A percentile compares a stretch with the other conserved stretches of the same genome.
These are phyloP conservation scores for Metschnikowia arizonensis DNA, from an alignment of 805 yeast species.

Conservation along the genomic window DNA sequence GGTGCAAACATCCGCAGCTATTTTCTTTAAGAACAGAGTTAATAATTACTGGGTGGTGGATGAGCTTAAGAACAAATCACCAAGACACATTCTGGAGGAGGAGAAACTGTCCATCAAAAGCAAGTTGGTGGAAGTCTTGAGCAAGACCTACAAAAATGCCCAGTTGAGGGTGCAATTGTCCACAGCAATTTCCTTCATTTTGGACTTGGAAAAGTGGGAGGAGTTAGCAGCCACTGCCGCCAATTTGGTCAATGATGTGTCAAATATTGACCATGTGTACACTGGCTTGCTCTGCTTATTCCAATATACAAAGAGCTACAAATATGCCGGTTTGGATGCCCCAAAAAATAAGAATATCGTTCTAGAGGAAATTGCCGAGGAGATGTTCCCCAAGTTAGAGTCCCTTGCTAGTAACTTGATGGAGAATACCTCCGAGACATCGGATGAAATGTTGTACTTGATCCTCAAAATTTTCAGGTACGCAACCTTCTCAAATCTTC, in stretches of 20 bases:
- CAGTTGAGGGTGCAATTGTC: constrained; percentile 53
- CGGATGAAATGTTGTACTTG: constrained; percentile 33
- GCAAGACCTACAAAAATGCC: constrained; percentile 30
- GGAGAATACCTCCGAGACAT: constrained; percentile 19
- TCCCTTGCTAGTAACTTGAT: constrained; percentile 27
- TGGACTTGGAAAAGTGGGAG: constrained; percentile 46
- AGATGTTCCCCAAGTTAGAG: constrained; percentile 37
- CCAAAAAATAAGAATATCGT: constrained; percentile 32
- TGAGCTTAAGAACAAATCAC: constrained; percentile 26
- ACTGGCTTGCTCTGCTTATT: constrained; percentile 39
- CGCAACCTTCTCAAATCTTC: constrained; percentile 35
- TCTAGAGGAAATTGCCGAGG: constrained; percentile 34
- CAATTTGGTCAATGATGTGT: constrained; percentile 24
- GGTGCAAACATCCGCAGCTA: constrained; percentile 40
- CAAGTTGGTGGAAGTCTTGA: constrained; percentile 33
- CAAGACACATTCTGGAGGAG: constrained; percentile 24
- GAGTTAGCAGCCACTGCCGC: constrained; percentile 22
- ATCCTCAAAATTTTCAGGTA: constrained; percentile 40
- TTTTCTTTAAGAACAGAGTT: constrained; percentile 42
- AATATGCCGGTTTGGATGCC: constrained; percentile 46
- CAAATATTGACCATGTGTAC: constrained; percentile 35
- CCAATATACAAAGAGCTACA: constrained; percentile 39
- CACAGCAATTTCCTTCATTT: constrained; percentile 52
- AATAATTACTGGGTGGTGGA: constrained; percentile 36
- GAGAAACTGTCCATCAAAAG: constrained; percentile 37